Conservation (phyloP, 345 rosid genomes). For the Salix dunnii region DNA sequence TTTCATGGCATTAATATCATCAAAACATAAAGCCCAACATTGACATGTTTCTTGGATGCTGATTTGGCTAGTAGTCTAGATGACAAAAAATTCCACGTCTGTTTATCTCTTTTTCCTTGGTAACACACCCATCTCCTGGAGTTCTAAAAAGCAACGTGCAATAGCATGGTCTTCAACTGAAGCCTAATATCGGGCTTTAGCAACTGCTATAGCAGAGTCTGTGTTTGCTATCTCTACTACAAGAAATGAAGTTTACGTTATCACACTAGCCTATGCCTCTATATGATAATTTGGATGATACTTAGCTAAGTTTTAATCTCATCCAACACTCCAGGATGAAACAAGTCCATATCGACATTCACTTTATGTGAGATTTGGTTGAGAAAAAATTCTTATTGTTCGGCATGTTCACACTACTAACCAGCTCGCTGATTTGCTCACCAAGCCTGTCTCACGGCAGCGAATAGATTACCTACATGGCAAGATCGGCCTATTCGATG, state of each 20-base stretch:
- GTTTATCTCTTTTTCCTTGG: not conserved
- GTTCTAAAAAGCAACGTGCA: not conserved
- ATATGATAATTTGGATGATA: not conserved
- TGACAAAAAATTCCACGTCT: not conserved
- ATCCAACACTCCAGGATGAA: not conserved
- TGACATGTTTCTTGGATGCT: not conserved
- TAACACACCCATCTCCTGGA: not conserved
- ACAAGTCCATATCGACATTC: not conserved
- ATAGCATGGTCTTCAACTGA: not conserved
- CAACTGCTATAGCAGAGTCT: not conserved
- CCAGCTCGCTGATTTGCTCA: not conserved
- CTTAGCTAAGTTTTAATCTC: not conserved
- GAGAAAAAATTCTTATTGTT: not conserved
- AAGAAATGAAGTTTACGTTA: not conserved
- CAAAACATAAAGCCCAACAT: not conserved
- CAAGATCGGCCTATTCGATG: too few relatives aligned
- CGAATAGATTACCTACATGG: too few relatives aligned
- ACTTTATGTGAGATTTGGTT: not conserved
- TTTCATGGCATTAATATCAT: not conserved
- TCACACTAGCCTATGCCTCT: not conserved
- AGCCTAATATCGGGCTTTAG: not conserved
- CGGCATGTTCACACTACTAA: not conserved
- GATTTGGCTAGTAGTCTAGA: not conserved
- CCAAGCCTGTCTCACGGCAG: not conserved
- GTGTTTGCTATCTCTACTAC: not conserved